A percentile compares a stretch with the other conserved stretches of the same genome.
These are phyloP conservation scores for Wickerhamomyces chaumierensis DNA, from an alignment of 805 yeast species.

Conservation along the genomic window DNA sequence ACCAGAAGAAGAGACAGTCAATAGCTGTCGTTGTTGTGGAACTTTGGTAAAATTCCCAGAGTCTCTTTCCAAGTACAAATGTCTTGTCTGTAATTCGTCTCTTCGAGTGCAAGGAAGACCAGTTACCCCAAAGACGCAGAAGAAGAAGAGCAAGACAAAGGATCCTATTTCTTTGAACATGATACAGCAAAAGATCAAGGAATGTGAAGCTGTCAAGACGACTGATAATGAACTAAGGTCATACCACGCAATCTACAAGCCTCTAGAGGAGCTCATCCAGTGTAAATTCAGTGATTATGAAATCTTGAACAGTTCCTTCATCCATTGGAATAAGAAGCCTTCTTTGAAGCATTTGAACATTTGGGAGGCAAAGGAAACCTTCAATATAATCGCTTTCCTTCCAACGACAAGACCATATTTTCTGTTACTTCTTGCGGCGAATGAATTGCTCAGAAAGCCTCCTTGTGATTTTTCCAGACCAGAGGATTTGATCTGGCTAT, in stretches of 20 bases:
- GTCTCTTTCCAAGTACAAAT: constrained; percentile 32
- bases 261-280: constrained; percentile 37
- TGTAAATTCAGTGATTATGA: constrained; percentile 35
- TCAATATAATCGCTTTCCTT: constrained; percentile 31
- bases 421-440: constrained; percentile 39
- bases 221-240: constrained; percentile 1
- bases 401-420: constrained; percentile 55
- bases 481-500: constrained; percentile 40
- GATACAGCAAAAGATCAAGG: constrained; percentile 1
- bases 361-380: constrained; percentile 34
- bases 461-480: constrained; percentile 27
- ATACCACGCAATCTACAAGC: constrained; percentile 27
- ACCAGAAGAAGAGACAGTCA: constrained; percentile 1
- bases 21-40: constrained; percentile 37
- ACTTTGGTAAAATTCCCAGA: constrained; percentile 28
- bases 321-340: constrained; percentile 9
- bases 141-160: no score
- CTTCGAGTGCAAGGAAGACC: constrained; percentile 13
- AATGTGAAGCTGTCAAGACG: constrained; percentile 2
- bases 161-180: constrained; percentile 1
- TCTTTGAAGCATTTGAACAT: constrained; percentile 34
- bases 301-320: constrained; percentile 46
- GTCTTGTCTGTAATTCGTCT: constrained; percentile 52
- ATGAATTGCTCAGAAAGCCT: constrained; percentile 42
- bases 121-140: no score